Base-by-base conservation (phyloP, 1,139 yeast genomes). In the Wickerhamiella infanticola region DNA sequence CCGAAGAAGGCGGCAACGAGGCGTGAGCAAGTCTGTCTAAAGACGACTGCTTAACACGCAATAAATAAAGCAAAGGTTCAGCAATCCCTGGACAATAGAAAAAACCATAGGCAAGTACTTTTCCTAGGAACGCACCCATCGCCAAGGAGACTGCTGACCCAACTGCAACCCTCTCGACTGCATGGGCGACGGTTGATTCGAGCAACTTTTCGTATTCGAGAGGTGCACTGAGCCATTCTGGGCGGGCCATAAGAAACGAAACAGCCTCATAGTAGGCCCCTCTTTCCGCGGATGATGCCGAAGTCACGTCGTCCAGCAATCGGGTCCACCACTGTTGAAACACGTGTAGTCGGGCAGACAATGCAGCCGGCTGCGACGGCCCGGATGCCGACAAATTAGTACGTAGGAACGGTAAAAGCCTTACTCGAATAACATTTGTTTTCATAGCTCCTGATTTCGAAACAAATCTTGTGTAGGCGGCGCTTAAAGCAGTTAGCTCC, bases 121-220 rank as follows among this genome's bases (percentile, higher is more conserved):
- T 83, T 8, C 94, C 94, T n/a, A 79, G 69, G 57, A 83, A 82
- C 2, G 93, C 93, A 26, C 79, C 72, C 18, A 77, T 62, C 3
- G 81, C 68, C 7, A 79, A 62, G 1, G 88, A 71, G 5, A 79
- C 64, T 6, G 69, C 69, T 1, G 49, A 46, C 58, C 80, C 80
- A 43, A 74, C 56, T 40, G 72, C 66, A 13, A 79, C 66, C 53
- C 74, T 70, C 42, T 65, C 63, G 24, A 81, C 68, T 45, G 79
- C 70, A 54, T 69, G 74, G 41, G 72, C 75, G 48, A 81, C 63
- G 0, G 94, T 81, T 35, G 68, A 65, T 3, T 68, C 60, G 39
- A 83, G 63, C 27, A 62, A 49, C 3, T 50, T 42, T 35, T 49
- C 54, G 44, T 51, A 61, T 24, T 52, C 45, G 11, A 44, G 38